phyloP scores from a whole-genome alignment of 129 eudicot species.

The Flaveria bidentis region DNA sequence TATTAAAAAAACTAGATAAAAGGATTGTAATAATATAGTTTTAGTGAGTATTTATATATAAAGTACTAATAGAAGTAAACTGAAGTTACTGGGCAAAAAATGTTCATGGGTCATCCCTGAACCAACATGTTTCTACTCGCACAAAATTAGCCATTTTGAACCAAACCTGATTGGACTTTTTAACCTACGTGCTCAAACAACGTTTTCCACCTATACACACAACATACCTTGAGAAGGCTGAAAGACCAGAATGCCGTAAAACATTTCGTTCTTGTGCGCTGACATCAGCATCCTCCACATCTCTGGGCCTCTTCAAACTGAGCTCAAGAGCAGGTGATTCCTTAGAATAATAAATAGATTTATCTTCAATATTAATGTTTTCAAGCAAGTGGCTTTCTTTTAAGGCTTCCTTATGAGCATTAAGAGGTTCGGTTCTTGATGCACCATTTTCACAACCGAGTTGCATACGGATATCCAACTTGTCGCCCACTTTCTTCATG shows the following conservation, averaged over 20 bases:
- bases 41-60: background rate
- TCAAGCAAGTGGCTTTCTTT: constrained; percentile 40
- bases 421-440: constrained; percentile 31
- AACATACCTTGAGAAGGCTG: constrained; percentile 71
- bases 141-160: background rate
- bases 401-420: constrained; percentile 31
- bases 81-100: background rate
- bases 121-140: background rate
- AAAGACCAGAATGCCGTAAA: constrained; percentile 56
- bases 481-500: constrained; percentile 34
- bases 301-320: constrained; percentile 53
- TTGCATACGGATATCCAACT: constrained; percentile 34
- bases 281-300: constrained; percentile 41
- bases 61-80: background rate
- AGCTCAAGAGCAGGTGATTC: constrained; percentile 60
- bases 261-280: constrained; percentile 47
- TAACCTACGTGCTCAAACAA: background rate
- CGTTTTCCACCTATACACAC: constrained; percentile 13
- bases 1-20: background rate
- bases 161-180: background rate
- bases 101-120: background rate
- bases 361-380: constrained; percentile 36
- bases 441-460: constrained; percentile 32
- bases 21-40: background rate
- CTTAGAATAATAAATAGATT: constrained; percentile 33